These are phyloP conservation scores for Austroboletus novae-zelandiae DNA, from an alignment of 1,284 basidiomycete species.

Conservation along the genomic window DNA sequence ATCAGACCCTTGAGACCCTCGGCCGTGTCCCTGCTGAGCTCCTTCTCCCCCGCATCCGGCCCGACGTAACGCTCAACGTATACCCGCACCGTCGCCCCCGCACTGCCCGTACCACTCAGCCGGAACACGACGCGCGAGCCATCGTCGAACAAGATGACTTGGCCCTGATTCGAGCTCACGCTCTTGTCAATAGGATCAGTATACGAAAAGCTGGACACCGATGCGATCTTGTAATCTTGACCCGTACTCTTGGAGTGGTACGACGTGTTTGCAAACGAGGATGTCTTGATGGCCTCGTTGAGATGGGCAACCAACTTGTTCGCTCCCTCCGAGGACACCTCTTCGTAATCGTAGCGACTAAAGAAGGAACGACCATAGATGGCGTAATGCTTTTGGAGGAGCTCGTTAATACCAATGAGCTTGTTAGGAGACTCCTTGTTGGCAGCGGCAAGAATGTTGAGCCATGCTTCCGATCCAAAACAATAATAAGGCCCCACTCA, in stretches of 20 bases:
- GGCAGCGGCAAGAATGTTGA: conserved; percentile 94
- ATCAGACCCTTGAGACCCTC: conserved; percentile 94
- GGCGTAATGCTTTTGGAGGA: conserved; percentile 85
- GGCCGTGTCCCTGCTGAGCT: conserved; percentile 77
- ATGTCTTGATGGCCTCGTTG: conserved; percentile 66
- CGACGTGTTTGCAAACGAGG: conserved; percentile 64
- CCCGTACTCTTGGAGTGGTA: conserved; percentile 67
- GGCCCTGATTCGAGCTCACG: conserved; percentile 93
- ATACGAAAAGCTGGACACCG: conserved; percentile 90
- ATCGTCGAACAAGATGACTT: conserved; percentile 89
- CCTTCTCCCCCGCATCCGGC: conserved; percentile 65
- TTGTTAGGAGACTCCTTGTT: conserved; percentile 80
- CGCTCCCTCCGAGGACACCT: conserved; percentile 90
- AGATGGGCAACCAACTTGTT: conserved; percentile 82
- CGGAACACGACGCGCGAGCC: conserved; percentile 95
- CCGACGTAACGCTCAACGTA: conserved; percentile 91
- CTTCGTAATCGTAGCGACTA: conserved; percentile 98
- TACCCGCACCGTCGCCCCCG: conserved; percentile 92
- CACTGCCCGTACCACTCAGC: conserved; percentile 91
- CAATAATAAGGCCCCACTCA: conserved; percentile 8
- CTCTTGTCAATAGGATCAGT: conserved; percentile 96
- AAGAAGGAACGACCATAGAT: conserved; percentile 98
- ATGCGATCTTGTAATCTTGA: conserved; percentile 76
- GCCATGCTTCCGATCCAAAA: conserved; percentile 67
- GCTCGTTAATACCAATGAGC: conserved; percentile 83